A percentile compares a stretch with the other conserved stretches of the same genome.
phyloP scores from a whole-genome alignment of 2,329 filamentous ascomycete genomes.

The Colletotrichum shisoi region DNA sequence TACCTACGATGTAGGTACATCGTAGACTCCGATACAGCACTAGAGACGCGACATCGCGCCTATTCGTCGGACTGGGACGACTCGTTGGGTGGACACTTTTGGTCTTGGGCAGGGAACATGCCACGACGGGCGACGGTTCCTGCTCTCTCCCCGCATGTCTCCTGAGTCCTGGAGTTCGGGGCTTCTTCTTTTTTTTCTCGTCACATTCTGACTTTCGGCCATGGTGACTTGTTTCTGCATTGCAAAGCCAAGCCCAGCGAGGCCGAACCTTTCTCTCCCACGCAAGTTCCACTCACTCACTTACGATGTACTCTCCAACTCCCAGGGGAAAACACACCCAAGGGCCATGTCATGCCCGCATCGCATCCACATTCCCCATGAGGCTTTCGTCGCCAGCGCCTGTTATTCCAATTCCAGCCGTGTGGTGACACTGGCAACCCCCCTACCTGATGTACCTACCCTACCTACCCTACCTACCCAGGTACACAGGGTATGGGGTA shows the following conservation, averaged over 20 bases:
- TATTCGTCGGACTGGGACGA: conserved; percentile 16
- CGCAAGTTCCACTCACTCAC: not conserved
- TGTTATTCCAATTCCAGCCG: conserved; percentile 24
- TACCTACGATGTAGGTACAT: no score
- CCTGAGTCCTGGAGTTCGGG: no score
- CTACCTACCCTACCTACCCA: not conserved
- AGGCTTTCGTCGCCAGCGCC: conserved; percentile 22
- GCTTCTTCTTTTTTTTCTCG: not conserved
- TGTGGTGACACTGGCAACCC: conserved; percentile 3
- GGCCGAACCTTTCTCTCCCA: conserved; percentile 13
- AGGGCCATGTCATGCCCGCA: no score
- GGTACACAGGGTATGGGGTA: not conserved
- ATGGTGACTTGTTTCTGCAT: conserved; percentile 6
- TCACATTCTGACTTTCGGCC: not conserved
- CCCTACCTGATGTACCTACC: not conserved
- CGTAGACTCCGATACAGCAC: no score
- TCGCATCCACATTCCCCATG: conserved; percentile 38
- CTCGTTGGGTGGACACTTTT: not conserved
- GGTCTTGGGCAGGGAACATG: conserved; percentile 23
- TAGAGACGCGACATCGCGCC: conserved; percentile 16
- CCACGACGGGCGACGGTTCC: conserved; percentile 17
- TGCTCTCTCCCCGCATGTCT: conserved; percentile 23
- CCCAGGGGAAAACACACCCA: not conserved
- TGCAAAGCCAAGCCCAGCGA: conserved; percentile 19
- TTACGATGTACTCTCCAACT: no score